These are phyloP conservation scores for Elongisporangium undulatum DNA, from an alignment of 352 stramenopile species.

Conservation along the genomic window DNA sequence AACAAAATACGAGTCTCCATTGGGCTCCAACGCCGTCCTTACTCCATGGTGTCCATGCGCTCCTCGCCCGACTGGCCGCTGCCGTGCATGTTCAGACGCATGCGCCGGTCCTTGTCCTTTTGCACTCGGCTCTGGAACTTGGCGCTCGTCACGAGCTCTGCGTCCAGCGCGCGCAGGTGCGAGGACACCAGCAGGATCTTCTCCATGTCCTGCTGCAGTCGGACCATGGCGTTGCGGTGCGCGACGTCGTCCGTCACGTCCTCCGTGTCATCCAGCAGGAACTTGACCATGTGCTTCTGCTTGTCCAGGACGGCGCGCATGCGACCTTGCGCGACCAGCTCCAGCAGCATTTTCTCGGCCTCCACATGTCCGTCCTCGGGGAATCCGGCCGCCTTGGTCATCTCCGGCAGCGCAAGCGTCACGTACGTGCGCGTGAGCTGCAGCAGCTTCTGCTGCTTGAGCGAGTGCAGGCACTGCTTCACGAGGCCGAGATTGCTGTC, in stretches of 20 bases:
- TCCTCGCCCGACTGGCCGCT: constrained; percentile 42
- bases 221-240: constrained; percentile 39
- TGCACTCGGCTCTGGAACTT: constrained; percentile 74
- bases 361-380: constrained; percentile 17
- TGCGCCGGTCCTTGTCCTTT: constrained; percentile 75
- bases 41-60: constrained; percentile 59
- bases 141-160: constrained; percentile 73
- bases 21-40: constrained; percentile 5
- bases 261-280: constrained; percentile 55
- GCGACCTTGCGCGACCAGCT: constrained; percentile 43
- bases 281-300: constrained; percentile 74
- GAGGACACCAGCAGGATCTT: constrained; percentile 60
- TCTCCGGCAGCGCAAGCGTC: constrained; percentile 62
- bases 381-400: constrained; percentile 46
- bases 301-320: constrained; percentile 72
- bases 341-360: constrained; percentile 61
- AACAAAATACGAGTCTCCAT: neutral
- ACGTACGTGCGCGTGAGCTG: constrained; percentile 77
- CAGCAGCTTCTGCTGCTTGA: constrained; percentile 69
- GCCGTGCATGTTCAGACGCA: constrained; percentile 27
- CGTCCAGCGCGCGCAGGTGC: constrained; percentile 73
- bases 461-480: constrained; percentile 64
- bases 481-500: constrained; percentile 75
- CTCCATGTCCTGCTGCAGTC: constrained; percentile 69
- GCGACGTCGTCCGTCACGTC: constrained; percentile 27